Evolutionary conservation across 1,284 basidiomycete genomes (phyloP), one percentile per base, ranked within the genome.

Genomic region (Melampsora larici-populina): DNA sequence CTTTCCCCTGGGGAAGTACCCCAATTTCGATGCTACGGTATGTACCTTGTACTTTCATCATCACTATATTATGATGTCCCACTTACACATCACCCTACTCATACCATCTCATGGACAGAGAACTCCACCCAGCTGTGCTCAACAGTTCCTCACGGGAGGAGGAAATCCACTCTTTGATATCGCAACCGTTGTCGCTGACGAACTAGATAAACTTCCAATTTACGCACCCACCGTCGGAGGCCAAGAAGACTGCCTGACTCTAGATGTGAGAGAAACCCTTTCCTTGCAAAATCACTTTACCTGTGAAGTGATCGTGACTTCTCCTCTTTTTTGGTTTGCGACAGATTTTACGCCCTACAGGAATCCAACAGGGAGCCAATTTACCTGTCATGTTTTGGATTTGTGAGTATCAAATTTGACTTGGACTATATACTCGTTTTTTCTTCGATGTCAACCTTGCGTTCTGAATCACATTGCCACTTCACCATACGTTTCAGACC

Each of bases 1-100:
- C 11, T 26, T 43, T 40, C 65, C 65, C 17, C 7, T 36, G 4
- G 36, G 24, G 26, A 67, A 67, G 9, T 67, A 67, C n/a, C n/a
- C 36, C 11, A 67, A 46, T 46, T 48, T 43, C 26, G 65, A 67
- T 67, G 33, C n/a, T n/a, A 67, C 65, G 21, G 65, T 67, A 8
- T 8, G 63, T 64, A 1, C 1, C 55, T 18, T 29, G 21, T 7
- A 1, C 13, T 58, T 58, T 7, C 21, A 6, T 11, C 55, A 24
- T 8, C 1, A 1, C 40, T 43, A 1, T 1, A 43, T 43, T 36
- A 4, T 36, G 40, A 13, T 8, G 1, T 7, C 40, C 13, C 7
- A 43, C 40, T 9, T 13, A 43, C 13, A 43, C 40, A 9, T 43
- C 11, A 6, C 5, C 13, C 40, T 13, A 4, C 13, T 43, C 7